Conservation (phyloP, 805 yeast species). For the Ogataea chonburiensis region DNA sequence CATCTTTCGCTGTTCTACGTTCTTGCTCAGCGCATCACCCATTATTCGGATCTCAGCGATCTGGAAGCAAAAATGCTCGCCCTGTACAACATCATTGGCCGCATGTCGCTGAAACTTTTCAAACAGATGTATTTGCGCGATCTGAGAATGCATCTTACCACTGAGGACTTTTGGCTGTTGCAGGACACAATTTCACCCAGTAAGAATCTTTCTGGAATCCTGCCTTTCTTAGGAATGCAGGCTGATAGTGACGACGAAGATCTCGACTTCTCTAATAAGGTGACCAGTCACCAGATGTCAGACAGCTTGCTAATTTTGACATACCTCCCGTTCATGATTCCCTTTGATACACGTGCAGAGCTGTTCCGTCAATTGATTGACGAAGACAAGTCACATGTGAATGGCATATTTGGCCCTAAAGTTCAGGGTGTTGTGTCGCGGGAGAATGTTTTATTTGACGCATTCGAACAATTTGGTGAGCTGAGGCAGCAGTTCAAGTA, state of each 20-base stretch:
- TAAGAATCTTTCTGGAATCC: constrained; percentile 21
- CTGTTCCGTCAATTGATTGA: constrained; percentile 65
- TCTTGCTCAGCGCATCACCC: constrained; percentile 21
- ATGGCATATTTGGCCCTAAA: constrained; percentile 25
- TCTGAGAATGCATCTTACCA: constrained; percentile 55
- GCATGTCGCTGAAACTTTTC: constrained; percentile 49
- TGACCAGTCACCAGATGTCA: no score
- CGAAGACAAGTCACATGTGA: constrained; percentile 42
- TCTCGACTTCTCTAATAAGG: constrained; percentile 18
- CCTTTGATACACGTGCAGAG: constrained; percentile 71
- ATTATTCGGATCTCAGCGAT: constrained; percentile 7
- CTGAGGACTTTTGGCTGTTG: constrained; percentile 54
- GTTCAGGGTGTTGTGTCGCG: constrained; percentile 61
- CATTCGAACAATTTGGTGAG: constrained; percentile 56
- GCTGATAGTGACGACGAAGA: constrained; percentile 17
- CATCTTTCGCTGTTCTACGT: constrained; percentile 44
- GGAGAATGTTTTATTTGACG: constrained; percentile 71
- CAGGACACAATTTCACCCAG: constrained; percentile 17
- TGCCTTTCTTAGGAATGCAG: constrained; percentile 20
- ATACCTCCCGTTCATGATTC: constrained; percentile 74
- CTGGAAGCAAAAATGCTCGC: constrained; percentile 12
- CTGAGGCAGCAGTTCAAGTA: constrained; percentile 54
- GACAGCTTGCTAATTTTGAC: constrained; percentile 53
- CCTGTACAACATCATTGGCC: constrained; percentile 19
- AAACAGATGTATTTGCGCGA: constrained; percentile 67